phyloP scores from a whole-genome alignment of 2,329 filamentous ascomycete species.

The Venturia effusa region DNA sequence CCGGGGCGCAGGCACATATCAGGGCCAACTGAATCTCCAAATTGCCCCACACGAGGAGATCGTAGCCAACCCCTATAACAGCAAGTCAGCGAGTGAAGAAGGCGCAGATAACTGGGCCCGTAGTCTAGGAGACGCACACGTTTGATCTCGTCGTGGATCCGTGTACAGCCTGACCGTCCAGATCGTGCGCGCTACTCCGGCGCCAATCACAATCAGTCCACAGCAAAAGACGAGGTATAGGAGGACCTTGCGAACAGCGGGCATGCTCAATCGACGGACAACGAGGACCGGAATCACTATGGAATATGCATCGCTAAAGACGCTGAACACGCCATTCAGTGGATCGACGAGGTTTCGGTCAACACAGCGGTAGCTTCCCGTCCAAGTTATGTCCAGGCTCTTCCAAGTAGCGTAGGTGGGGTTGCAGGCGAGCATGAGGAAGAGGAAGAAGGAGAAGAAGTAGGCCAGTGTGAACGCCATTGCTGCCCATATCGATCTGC shows the following conservation, averaged over 20 bases:
- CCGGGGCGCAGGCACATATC: constrained; percentile 19
- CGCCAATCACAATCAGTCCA: constrained; percentile 17
- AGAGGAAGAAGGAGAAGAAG: constrained; percentile 17
- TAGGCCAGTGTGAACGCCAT: constrained; percentile 17
- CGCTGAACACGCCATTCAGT: constrained; percentile 14
- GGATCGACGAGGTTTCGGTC: constrained; percentile 15
- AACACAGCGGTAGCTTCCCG: constrained; percentile 12
- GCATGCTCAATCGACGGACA: constrained; percentile 16
- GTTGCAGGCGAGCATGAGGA: constrained; percentile 20
- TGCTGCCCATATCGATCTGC: constrained; percentile 19
- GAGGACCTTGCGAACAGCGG: constrained; percentile 14
- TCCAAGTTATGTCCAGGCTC: constrained; percentile 16
- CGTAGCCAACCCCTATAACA: constrained; percentile 17
- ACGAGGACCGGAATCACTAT: constrained; percentile 15
- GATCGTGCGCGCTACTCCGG: constrained; percentile 22
- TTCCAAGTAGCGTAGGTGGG: constrained; percentile 25
- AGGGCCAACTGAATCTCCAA: constrained; percentile 19
- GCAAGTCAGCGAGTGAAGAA: not conserved
- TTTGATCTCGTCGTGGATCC: constrained; percentile 16
- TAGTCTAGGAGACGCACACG: constrained; percentile 14
- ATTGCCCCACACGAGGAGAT: constrained; percentile 18
- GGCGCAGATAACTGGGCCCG: not conserved
- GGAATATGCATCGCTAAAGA: constrained; percentile 17
- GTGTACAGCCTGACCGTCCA: constrained; percentile 17
- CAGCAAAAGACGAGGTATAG: constrained; percentile 12